Conservation (phyloP, 1,284 basidiomycete species). For the Gyrodon tennesseensis region DNA sequence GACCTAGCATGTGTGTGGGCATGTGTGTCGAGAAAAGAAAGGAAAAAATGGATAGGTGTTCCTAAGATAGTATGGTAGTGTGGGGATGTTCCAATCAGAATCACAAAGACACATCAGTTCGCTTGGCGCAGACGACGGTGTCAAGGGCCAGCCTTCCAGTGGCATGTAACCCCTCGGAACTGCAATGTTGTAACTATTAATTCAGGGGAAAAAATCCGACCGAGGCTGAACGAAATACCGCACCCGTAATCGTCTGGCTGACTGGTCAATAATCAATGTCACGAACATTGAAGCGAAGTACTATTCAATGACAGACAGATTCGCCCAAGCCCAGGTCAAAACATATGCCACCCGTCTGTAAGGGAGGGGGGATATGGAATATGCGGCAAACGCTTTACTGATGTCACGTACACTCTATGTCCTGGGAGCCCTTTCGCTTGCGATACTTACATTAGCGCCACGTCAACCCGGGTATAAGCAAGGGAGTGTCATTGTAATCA, state of each 20-base stretch:
- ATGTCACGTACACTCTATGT: constrained; percentile 1
- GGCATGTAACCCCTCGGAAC: constrained; percentile 1
- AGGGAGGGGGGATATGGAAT: neutral
- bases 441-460: neutral
- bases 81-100: constrained; percentile 1
- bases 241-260: neutral
- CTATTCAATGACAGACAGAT: neutral
- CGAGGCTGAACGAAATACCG: neutral
- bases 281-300: neutral
- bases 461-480: neutral
- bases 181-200: neutral
- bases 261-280: neutral
- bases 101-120: neutral
- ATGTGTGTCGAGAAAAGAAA: neutral
- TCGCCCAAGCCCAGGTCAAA: neutral
- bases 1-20: constrained; percentile 20
- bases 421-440: neutral
- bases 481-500: neutral
- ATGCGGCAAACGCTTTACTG: neutral
- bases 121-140: neutral
- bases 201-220: neutral
- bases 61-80: constrained; percentile 7
- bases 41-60: neutral
- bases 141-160: neutral
- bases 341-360: neutral